Evolutionary conservation across 306 rosid genomes (phyloP).

Genomic region (Trichosanthes truncata): DNA sequence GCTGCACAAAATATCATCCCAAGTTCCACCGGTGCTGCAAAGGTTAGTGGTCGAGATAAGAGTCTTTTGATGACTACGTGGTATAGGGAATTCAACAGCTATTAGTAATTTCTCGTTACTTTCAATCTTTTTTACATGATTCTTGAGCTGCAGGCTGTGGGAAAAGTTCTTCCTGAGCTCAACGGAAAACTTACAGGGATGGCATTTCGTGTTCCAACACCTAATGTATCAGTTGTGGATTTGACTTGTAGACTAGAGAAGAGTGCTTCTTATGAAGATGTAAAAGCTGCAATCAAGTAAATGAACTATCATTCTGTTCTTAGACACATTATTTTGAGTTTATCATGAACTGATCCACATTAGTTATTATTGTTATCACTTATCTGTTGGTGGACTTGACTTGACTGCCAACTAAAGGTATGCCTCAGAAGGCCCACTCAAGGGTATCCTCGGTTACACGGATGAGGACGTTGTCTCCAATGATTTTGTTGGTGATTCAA

Average conservation of each 20-base stretch:
- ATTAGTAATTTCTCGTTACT: neutral
- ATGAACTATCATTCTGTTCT: neutral
- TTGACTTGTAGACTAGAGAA: slow-evolving; percentile 80
- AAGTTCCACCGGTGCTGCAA: slow-evolving; percentile 98
- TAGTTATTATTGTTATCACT: neutral
- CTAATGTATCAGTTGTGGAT: slow-evolving; percentile 93
- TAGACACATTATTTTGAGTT: neutral
- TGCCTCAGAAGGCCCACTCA: slow-evolving; percentile 80
- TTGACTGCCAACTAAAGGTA: slow-evolving; percentile 25
- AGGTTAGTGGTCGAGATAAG: slow-evolving; percentile 32
- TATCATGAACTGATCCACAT: neutral
- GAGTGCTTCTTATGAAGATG: slow-evolving; percentile 80
- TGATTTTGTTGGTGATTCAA: slow-evolving; percentile 88
- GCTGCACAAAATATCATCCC: slow-evolving; percentile 94
- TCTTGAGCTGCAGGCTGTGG: slow-evolving; percentile 64
- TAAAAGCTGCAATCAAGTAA: slow-evolving; percentile 81
- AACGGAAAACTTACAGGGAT: slow-evolving; percentile 97
- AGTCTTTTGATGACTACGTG: neutral
- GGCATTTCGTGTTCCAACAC: slow-evolving; percentile 98
- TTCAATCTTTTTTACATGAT: neutral
- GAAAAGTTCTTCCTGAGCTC: slow-evolving; percentile 93
- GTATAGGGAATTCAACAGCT: neutral
- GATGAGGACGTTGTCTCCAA: slow-evolving; percentile 94
- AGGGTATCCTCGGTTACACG: slow-evolving; percentile 91
- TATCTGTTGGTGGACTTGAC: neutral